Base-by-base conservation (phyloP, 805 yeast species). In the Candida nitratophila region DNA sequence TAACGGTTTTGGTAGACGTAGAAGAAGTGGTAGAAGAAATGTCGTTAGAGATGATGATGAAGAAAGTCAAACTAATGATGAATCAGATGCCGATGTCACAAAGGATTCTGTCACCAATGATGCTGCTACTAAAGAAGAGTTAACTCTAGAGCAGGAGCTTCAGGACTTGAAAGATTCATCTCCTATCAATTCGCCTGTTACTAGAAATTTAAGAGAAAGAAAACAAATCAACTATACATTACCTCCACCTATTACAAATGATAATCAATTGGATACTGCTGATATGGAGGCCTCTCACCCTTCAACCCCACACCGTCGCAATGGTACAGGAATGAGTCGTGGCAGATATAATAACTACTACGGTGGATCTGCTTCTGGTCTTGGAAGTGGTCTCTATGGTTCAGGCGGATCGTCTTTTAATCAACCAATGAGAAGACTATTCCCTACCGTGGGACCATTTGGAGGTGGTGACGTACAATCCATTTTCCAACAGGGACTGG, bases 381-480 rank as follows among this genome's bases (percentile, higher is more conserved):
- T 65, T 73, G 16, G 68, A 73, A 50, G 56, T 63, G 15, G 59
- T 62, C 10, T 24, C n/a, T 14, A 53, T 66, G 17, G 19, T 10
- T 4, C 27, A 37, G 61, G 72, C 35, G 63, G 65, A 7, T 59
- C 69, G 16, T 57, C 56, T 43, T 77, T 5, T 10, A 41, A 39
- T 35, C 41, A 76, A 37, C 76, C 73, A 24, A 60, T 84, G 35
- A 74, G 89, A 55, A 74, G 96, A 35, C 66, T 93, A 33, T 90
- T 86, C 56, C 95, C 96, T 7, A 91, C 96, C 0, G 88, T 89
- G 15, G 99, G 99, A 0, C 99, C 99, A 1, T 91, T 91, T 70
- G 99, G 99, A 26, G 99, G 99, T 20, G 83, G 91, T 48, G 97
- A 91, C 59, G 95, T 88, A 1, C 75, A 81, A 8, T 83, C 96